Evolutionary conservation across 768 basidiomycete genomes (phyloP).

Genomic region (Tulasnella sp.): DNA sequence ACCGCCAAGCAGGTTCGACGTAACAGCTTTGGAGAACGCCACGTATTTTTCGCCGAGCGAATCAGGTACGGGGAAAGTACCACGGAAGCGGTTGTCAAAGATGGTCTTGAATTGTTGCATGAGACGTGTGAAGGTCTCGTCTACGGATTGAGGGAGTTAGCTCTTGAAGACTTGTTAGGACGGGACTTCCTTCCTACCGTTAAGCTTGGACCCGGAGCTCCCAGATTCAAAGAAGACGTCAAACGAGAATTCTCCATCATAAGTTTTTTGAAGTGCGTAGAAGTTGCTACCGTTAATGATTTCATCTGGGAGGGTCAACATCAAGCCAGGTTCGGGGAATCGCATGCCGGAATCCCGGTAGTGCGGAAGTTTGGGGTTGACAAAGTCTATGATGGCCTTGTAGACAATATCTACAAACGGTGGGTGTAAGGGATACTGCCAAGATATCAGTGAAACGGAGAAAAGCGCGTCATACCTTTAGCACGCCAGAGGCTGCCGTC

Average conservation of each 20-base stretch:
- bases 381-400: slow-evolving; percentile 56
- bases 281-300: slow-evolving; percentile 69
- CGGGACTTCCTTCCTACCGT: slow-evolving; percentile 47
- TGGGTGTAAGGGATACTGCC: not conserved
- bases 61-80: slow-evolving; percentile 64
- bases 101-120: slow-evolving; percentile 60
- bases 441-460: not conserved
- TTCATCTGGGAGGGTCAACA: slow-evolving; percentile 74
- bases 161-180: not conserved
- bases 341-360: slow-evolving; percentile 51
- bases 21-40: slow-evolving; percentile 80
- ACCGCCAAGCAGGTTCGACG: slow-evolving; percentile 87
- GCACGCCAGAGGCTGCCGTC: slow-evolving; percentile 77
- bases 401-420: slow-evolving; percentile 55
- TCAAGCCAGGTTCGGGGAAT: slow-evolving; percentile 74
- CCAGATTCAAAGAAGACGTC: slow-evolving; percentile 84
- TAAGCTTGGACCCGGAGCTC: slow-evolving; percentile 61
- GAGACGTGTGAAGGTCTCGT: slow-evolving; percentile 60
- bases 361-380: slow-evolving; percentile 42
- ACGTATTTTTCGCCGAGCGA: slow-evolving; percentile 50
- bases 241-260: slow-evolving; percentile 81
- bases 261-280: slow-evolving; percentile 81
- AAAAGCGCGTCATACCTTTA: slow-evolving; percentile 50
- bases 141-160: slow-evolving; percentile 43
- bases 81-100: slow-evolving; percentile 64